Conservation (phyloP, 1,284 basidiomycete genomes). For the Cutaneotrichosporon mucoides region DNA sequence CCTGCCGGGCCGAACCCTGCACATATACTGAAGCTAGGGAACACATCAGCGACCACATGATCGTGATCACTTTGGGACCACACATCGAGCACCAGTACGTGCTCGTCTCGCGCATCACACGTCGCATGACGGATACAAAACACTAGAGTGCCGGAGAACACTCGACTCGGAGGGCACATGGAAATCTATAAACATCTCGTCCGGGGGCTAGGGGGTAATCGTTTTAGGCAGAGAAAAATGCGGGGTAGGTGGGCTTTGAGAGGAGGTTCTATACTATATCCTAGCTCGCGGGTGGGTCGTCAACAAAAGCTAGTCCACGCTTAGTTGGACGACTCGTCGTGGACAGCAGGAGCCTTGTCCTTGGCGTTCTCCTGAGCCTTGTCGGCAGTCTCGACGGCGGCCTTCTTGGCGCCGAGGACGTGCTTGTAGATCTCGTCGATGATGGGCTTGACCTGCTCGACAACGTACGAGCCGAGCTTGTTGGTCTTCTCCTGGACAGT, state of each 20-base stretch:
- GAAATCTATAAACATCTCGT: slow-evolving; percentile 2
- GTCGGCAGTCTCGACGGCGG: slow-evolving; percentile 26
- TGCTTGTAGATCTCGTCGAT: slow-evolving; percentile 47
- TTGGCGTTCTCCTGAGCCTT: slow-evolving; percentile 2
- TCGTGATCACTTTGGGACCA: no score
- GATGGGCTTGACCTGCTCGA: slow-evolving; percentile 47
- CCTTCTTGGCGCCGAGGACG: slow-evolving; percentile 41
- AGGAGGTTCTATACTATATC: neutral
- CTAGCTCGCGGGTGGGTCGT: neutral
- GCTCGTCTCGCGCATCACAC: neutral
- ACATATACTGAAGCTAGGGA: no score
- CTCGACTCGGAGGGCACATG: slow-evolving; percentile 1
- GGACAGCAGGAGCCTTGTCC: neutral
- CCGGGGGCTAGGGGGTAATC: neutral
- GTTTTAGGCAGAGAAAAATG: neutral
- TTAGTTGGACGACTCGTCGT: neutral
- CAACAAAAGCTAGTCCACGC: no score
- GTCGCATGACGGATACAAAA: slow-evolving; percentile 2
- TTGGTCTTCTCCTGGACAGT: slow-evolving; percentile 47
- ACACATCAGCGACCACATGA: no score
- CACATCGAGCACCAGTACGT: no score
- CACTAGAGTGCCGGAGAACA: neutral
- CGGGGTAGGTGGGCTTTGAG: no score
- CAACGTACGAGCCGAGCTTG: slow-evolving; percentile 46
- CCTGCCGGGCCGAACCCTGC: no score